Conservation (phyloP, 345 rosid species). For the Conringia planisiliqua region DNA sequence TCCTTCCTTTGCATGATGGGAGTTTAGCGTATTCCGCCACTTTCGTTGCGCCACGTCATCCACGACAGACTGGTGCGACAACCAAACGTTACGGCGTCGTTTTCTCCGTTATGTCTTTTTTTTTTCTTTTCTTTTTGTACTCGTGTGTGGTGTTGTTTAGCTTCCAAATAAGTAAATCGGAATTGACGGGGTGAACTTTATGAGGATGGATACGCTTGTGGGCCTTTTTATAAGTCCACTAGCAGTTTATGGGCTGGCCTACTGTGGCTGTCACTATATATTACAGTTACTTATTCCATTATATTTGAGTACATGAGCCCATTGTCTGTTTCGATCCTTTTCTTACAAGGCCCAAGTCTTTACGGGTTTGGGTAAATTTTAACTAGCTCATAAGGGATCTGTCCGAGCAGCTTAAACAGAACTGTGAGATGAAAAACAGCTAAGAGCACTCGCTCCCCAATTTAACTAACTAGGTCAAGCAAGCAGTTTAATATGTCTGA, state of each 20-base stretch:
- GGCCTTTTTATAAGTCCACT: not conserved
- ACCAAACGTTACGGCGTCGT: slow-evolving; percentile 26
- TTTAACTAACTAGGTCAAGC: not conserved
- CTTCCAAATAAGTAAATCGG: not conserved
- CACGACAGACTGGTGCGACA: slow-evolving; percentile 17
- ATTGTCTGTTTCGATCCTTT: not conserved
- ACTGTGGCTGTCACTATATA: not conserved
- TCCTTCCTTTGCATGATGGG: slow-evolving; percentile 30
- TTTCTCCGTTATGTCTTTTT: slow-evolving; percentile 1
- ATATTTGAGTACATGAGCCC: not conserved
- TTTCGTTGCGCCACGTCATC: slow-evolving; percentile 31
- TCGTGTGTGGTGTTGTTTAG: not conserved
- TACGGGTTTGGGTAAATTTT: not conserved
- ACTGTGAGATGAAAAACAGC: not conserved
- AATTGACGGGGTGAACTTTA: not conserved
- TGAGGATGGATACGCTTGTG: not conserved
- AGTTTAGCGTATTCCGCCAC: slow-evolving; percentile 26
- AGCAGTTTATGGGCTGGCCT: not conserved
- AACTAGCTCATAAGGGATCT: not conserved
- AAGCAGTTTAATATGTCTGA: not conserved
- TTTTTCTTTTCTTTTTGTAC: not conserved
- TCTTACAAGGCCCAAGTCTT: not conserved
- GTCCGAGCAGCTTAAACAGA: not conserved
- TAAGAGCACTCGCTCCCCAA: not conserved
- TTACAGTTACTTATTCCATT: not conserved